A percentile compares a stretch with the other conserved stretches of the same genome.
Conservation (phyloP, 192 early-diverging fungal genomes). For the Entomortierella beljakovae region DNA sequence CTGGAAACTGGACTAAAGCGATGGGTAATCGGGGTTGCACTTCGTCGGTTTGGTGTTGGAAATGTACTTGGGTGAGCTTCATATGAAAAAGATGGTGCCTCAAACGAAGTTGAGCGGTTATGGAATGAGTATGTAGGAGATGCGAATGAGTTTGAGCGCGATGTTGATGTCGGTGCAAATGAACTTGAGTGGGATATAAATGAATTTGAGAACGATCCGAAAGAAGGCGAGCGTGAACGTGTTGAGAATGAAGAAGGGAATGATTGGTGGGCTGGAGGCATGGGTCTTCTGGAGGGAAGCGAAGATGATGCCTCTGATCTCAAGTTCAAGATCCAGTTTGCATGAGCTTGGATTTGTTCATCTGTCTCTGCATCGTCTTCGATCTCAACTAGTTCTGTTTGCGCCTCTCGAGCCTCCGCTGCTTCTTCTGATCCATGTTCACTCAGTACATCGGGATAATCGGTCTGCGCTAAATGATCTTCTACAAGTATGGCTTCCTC, state of each 20-base stretch:
- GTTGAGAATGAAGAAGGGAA: not conserved
- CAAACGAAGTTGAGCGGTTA: constrained; percentile 13
- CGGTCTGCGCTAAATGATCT: constrained; percentile 21
- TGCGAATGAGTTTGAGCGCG: no score
- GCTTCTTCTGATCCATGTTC: constrained; percentile 17
- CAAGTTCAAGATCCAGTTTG: constrained; percentile 16
- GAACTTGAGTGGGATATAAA: no score
- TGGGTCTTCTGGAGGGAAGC: not conserved
- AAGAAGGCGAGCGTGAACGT: constrained; percentile 2
- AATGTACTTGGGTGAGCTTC: constrained; percentile 23
- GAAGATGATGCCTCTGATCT: not conserved
- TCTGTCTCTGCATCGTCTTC: constrained; percentile 13
- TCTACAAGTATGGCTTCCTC: constrained; percentile 26
- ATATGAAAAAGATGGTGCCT: constrained; percentile 12
- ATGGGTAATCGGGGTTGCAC: constrained; percentile 5
- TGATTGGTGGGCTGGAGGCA: not conserved
- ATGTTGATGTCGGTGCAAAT: no score
- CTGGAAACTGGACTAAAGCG: constrained; percentile 21
- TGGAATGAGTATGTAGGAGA: no score
- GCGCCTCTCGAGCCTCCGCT: not conserved
- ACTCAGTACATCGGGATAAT: constrained; percentile 27
- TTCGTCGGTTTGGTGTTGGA: constrained; percentile 16
- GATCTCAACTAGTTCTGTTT: not conserved
- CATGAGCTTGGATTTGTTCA: constrained; percentile 3
- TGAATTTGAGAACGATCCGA: constrained; percentile 4